Evolutionary conservation across 2,329 filamentous ascomycete genomes (phyloP).

Genomic region (Trichoderma gracile): DNA sequence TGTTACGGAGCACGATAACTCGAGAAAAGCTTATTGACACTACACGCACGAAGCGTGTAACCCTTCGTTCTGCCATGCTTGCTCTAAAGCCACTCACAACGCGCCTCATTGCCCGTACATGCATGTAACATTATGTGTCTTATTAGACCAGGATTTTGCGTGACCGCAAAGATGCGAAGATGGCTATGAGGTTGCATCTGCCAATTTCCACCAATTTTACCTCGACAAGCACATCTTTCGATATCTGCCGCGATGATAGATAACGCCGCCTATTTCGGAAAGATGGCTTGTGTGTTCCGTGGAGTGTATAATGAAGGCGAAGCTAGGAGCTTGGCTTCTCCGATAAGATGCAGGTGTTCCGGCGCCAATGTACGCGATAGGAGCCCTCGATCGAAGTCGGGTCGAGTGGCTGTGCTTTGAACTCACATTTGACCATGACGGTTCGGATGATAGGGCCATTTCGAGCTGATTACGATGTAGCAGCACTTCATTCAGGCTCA

Average conservation of each 20-base stretch:
- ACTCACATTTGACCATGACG: neutral
- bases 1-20: too few species aligned
- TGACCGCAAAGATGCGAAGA: neutral
- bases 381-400: neutral
- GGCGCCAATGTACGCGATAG: neutral
- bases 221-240: too few species aligned
- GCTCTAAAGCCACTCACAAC: neutral
- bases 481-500: neutral
- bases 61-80: neutral
- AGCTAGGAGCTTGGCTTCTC: conserved; percentile 16
- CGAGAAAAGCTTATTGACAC: too few species aligned
- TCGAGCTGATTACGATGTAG: neutral
- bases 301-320: neutral
- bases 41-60: neutral
- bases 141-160: neutral
- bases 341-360: conserved; percentile 22
- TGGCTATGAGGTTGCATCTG: conserved; percentile 18
- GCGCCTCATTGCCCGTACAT: neutral
- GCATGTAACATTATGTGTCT: too few species aligned
- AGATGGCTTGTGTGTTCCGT: neutral
- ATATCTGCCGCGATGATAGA: too few species aligned
- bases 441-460: too few species aligned
- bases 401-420: neutral
- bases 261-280: conserved; percentile 2
- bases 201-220: conserved; percentile 18